Base-by-base conservation (phyloP, 805 yeast species). In the Wickerhamomyces hampshirensis region DNA sequence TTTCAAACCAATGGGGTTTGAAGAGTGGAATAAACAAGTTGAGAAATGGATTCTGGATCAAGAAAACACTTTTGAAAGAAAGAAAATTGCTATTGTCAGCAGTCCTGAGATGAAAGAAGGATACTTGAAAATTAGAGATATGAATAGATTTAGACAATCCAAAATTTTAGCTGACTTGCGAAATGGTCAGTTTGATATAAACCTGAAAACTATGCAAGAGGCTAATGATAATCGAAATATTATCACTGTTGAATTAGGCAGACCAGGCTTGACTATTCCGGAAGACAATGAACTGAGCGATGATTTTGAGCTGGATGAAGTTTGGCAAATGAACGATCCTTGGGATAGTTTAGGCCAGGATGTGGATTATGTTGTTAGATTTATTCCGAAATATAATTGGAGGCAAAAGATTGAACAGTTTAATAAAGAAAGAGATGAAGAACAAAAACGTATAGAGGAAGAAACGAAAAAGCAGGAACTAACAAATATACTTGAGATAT, bases 1-100 rank as follows among this genome's bases (percentile, higher is more conserved):
- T 27, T 71, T 68, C 53, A 63, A 59, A 29, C 83, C 87, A 4
- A 72, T 79, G 59, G 37, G 58, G 9, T 63, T 65, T 18, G 46
- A 55, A 8, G 76, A 66, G 24, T 67, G 59, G 59, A 48, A 41
- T 24, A 31, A 23, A 6, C 45, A 44, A 38, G 45, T 53, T 17
- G 56, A 51, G 19, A 9, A 29, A 3, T 54, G 58, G 58, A 46
- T 53, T 19, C 12, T 44, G 27, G 44, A 51, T 1, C 42, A 49
- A 11, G 55, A 48, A 32, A 38, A 35, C 1, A 37, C 38, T 13
- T 5, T 42, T 2, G 46, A 43, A 8, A 26, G 39, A 4, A 42
- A 33, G 10, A 32, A 33, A 10, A 42, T 34, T 2, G 17, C 42
- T 5, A 21, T 41, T 7, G 44, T 40, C 9, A 41, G 43, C 3